Conservation (phyloP, 2,329 filamentous ascomycete species). For the Trichocomaceae sp. region DNA sequence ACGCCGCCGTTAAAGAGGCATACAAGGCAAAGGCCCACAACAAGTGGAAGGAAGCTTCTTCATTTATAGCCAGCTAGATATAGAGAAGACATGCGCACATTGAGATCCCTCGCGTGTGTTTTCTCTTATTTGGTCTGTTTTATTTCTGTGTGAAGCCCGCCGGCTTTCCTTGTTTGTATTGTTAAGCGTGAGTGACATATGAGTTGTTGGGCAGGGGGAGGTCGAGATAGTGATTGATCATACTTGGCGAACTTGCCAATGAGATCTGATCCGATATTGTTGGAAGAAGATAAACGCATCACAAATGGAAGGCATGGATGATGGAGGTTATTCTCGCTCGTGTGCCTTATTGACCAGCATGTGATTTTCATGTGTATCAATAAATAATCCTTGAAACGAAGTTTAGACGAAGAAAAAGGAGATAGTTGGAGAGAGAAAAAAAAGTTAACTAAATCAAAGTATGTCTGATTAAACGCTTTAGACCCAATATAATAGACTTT, state of each 20-base stretch:
- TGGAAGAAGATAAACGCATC: background rate
- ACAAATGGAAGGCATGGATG: background rate
- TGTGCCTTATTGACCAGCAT: background rate
- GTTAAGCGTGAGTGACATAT: background rate
- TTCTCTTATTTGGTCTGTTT: background rate
- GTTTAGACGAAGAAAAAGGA: background rate
- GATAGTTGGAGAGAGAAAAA: background rate
- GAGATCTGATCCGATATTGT: background rate
- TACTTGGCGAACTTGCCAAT: background rate
- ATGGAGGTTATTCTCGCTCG: background rate
- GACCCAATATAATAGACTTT: too few species aligned
- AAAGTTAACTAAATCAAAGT: background rate
- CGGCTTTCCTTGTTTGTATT: background rate
- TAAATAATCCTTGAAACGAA: background rate
- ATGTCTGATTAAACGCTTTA: background rate
- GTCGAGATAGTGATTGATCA: background rate
- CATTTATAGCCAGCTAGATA: conserved; percentile 21
- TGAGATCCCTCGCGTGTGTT: background rate
- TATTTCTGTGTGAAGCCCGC: background rate
- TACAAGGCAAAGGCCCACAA: conserved; percentile 40
- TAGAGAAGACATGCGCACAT: background rate
- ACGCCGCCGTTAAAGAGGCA: conserved; percentile 42
- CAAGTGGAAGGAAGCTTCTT: conserved; percentile 37
- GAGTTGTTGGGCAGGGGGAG: too few species aligned
- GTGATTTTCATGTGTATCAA: background rate